Evolutionary conservation across 2,329 filamentous ascomycete species (phyloP), one percentile per base, ranked within the genome.

Genomic region (Aspergillus sojae): DNA sequence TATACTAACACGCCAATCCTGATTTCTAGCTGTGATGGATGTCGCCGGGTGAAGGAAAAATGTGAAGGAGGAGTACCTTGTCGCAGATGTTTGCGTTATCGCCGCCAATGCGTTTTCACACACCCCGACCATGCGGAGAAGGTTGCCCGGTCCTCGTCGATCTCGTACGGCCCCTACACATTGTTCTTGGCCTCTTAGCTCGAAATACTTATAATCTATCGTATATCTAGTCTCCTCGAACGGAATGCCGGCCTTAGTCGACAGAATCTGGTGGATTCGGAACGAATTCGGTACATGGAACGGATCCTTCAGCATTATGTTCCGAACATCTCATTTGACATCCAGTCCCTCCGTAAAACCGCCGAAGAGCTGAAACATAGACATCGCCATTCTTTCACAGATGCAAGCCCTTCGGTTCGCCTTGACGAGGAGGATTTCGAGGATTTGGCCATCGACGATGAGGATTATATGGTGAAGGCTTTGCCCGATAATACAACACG

Each of bases 11-110:
- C 46, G 2, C 26, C 11, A 55, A 2, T 26, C 32, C 30, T 55
- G 19, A n/a, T 39, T 32, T 23, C 14, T 62, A 86, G 84, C 63
- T 86, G 84, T 69, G 83, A 85, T 70, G 82, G 81, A 58, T 86
- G 84, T 71, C 83, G 84, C 63, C 79, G 83, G 65, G 79, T 84
- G 62, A 86, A 86, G 70, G 84, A 86, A 71, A 85, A 85, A 74
- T 86, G 84, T 68, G 83, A 86, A 67, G 84, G 84, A 54, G 84
- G 84, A 57, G 77, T 84, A 21, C 84, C 84, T 2, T 86, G 84
- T 69, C 81, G 82, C 54, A 76, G 84, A 60, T 86, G 84, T 69
- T 77, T 81, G 62, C 82, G 82, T 63, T 81, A 85, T 67, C 80
- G 80, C 63, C 80, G 84, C 50, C 80, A 81, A 67, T 86, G 84